These are phyloP conservation scores for Fusarium tricinctum DNA, from an alignment of 2,329 filamentous ascomycete genomes.

Conservation along the genomic window DNA sequence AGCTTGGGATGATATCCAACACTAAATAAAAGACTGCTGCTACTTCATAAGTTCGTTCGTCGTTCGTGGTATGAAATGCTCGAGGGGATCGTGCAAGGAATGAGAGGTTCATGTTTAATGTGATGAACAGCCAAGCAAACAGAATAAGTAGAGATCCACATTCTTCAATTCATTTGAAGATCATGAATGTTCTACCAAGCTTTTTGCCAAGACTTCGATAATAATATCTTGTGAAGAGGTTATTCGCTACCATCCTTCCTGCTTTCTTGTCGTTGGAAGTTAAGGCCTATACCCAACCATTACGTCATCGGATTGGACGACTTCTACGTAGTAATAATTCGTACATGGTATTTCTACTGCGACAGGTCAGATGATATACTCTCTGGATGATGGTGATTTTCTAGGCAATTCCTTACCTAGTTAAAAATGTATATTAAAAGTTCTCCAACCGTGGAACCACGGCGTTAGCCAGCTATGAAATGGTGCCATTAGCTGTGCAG, in stretches of 20 bases:
- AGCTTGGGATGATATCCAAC: background rate
- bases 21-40: no score
- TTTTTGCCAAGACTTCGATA: background rate
- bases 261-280: no score
- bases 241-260: background rate
- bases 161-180: background rate
- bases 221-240: background rate
- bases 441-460: no score
- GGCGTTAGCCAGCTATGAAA: no score
- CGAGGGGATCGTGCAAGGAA: no score
- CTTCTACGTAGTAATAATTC: conserved; percentile 5
- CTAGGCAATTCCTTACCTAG: no score
- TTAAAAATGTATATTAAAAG: no score
- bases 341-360: conserved; percentile 1
- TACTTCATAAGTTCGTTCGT: background rate
- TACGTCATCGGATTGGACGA: conserved; percentile 15
- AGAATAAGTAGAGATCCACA: background rate
- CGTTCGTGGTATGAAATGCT: background rate
- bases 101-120: no score
- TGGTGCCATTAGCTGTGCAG: no score
- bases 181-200: background rate
- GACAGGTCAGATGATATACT: background rate
- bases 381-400: no score
- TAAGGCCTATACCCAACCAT: background rate
- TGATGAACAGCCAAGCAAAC: background rate